Evolutionary conservation across 2,329 filamentous ascomycete species (phyloP), one percentile per base, ranked within the genome.

Genomic region (Tolypocladium tropicale): DNA sequence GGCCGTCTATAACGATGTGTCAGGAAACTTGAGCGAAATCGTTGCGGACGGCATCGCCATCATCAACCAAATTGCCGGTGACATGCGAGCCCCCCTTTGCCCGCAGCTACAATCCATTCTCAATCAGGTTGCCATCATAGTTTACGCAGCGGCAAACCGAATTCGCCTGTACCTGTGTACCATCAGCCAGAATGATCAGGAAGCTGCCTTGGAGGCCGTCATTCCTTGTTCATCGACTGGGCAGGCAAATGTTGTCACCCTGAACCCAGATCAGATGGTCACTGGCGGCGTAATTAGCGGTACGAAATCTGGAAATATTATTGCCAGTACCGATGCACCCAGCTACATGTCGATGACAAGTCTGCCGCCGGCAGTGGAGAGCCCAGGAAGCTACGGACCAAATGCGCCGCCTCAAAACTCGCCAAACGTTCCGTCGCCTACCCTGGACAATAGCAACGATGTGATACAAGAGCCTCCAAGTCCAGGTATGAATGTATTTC

Each of bases 111-210:
- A 60, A 12, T 57, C 37, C 6, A 55, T 64, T 10, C 43, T 66
- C 41, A 60, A 63, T n/a, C 59, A 65, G 43, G 52, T 65, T 53
- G 59, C 58, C 2, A 53, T 52, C 14, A 58, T 65, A 30, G 59
- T 64, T 32, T 59, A 58, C 21, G 56, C 56, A 5, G 60, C 61
- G 12, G 58, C 63, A 4, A 48, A 50, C 6, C 55, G 60, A n/a
- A 49, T 61, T 23, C 55, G 58, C 1, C 53, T 60, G 23, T 57
- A 58, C 6, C 51, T 65, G 7, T 67, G 64, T 39, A 58, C 60
- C 30, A 53, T 63, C 46, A 57, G 54, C 36, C 59, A 57, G 34
- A 36, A 54, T 18, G 23, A 54, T 18, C 52, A 58, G 14, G 59
- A 56, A 12, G 39, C 55, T 18, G 37, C 53, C 5, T 39, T 58